A percentile compares a stretch with the other conserved stretches of the same genome.
phyloP scores from a whole-genome alignment of 1,284 basidiomycete genomes.

The Tilletia indica region DNA sequence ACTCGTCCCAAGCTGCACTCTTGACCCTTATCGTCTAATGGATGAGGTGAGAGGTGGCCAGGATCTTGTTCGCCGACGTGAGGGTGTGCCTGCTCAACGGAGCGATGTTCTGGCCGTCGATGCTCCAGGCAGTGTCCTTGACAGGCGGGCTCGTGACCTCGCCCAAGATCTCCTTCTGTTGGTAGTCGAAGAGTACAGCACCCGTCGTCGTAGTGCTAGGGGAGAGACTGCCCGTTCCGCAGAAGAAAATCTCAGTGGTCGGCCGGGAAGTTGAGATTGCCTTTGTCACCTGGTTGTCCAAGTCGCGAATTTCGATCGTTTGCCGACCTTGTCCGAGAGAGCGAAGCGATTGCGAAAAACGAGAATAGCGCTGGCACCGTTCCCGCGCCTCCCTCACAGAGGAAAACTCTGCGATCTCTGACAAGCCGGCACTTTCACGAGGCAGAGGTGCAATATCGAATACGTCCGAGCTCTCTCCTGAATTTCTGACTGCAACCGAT shows the following conservation, averaged over 20 bases:
- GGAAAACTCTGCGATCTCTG: slow-evolving; percentile 82
- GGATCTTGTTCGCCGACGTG: slow-evolving; percentile 90
- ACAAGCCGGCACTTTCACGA: slow-evolving; percentile 64
- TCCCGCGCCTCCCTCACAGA: slow-evolving; percentile 89
- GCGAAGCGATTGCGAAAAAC: slow-evolving; percentile 93
- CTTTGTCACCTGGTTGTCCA: too few relatives aligned
- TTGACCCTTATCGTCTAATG: slow-evolving; percentile 99
- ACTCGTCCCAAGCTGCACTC: too few relatives aligned
- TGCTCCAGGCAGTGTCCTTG: slow-evolving; percentile 97
- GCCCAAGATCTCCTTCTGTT: slow-evolving; percentile 90
- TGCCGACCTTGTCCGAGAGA: slow-evolving; percentile 80
- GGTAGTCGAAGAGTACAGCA: slow-evolving; percentile 93
- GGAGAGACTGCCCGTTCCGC: slow-evolving; percentile 89
- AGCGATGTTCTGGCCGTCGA: slow-evolving; percentile 83
- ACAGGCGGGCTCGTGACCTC: slow-evolving; percentile 94
- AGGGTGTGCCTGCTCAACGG: slow-evolving; percentile 98
- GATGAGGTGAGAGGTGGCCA: slow-evolving; percentile 83
- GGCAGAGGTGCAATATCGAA: too few relatives aligned
- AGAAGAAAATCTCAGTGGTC: slow-evolving; percentile 97
- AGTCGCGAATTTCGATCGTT: slow-evolving; percentile 93
- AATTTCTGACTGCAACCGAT: too few relatives aligned
- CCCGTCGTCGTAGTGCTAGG: slow-evolving; percentile 82
- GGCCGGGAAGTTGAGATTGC: slow-evolving; percentile 90
- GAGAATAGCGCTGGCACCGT: too few relatives aligned
- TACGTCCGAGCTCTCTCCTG: slow-evolving; percentile 55